Evolutionary conservation across 441 rosid genomes (phyloP).

Genomic region (Melastoma candidum): DNA sequence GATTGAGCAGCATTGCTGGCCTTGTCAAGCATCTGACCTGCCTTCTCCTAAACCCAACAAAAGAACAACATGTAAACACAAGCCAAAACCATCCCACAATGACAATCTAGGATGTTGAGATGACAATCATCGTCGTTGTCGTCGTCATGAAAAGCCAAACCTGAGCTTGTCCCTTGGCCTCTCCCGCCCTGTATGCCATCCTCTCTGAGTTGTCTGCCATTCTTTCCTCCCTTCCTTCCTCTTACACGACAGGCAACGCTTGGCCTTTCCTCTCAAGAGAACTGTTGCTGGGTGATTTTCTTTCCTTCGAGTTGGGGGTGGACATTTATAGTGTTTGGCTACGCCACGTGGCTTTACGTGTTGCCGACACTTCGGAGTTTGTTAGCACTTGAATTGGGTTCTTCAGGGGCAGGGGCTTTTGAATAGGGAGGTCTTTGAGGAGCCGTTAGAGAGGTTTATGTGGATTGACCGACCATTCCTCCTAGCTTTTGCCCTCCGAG

Average conservation of each 20-base stretch:
- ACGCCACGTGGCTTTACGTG: too few relatives aligned
- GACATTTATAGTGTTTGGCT: too few relatives aligned
- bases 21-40: conserved; percentile 40
- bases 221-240: background rate
- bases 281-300: too few relatives aligned
- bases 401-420: too few relatives aligned
- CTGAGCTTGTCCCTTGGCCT: conserved; percentile 68
- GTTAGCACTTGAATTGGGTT: too few relatives aligned
- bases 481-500: too few relatives aligned
- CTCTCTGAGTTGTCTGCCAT: conserved; percentile 45
- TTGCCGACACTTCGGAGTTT: too few relatives aligned
- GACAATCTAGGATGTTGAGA: background rate
- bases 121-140: too few relatives aligned
- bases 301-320: background rate
- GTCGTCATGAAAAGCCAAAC: conserved; percentile 13
- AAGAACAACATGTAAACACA: background rate
- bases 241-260: background rate
- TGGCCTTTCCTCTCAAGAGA: background rate
- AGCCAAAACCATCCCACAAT: background rate
- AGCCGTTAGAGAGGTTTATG: too few relatives aligned
- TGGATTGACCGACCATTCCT: background rate
- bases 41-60: conserved; percentile 41
- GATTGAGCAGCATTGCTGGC: conserved; percentile 55
- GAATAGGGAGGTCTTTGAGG: too few relatives aligned
- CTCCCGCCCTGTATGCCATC: conserved; percentile 47